Base-by-base conservation (phyloP, 1,139 yeast species). In the Saccharomyces pastorianus region DNA sequence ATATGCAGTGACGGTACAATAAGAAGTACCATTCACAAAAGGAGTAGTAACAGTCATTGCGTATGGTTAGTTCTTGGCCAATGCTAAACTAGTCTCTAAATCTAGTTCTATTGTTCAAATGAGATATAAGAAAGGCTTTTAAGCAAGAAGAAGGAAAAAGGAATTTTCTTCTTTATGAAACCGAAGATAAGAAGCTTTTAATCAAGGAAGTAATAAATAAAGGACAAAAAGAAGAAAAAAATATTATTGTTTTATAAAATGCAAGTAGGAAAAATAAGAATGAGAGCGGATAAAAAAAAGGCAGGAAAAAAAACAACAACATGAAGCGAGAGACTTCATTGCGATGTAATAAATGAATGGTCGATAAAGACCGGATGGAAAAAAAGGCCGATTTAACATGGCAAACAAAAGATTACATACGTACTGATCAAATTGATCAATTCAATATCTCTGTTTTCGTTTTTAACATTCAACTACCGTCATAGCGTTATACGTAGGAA, bases 11-110 rank as follows among this genome's bases (percentile, higher is more conserved):
- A 68, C 55, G 46, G 67, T 61, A 58, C 62, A 61, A 54, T 57
- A 61, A 38, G 70, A 64, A 29, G 71, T 68, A 61, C 71, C 71
- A 56, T 67, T 68, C 56, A 68, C 68, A 53, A 67, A 56, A 29
- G 71, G 71, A 52, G 65, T 58, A 48, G 59, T 57, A 49, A 56
- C 62, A 53, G 67, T 61, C 68, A 64, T 64, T 31, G 28, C 46
- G 26, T 49, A 23, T 44, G 26, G 48, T 46, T 46, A 46, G 7
- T 17, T 50, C 34, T 44, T 42, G 46, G 11, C 32, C 34, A 27
- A 26, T 27, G 41, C 44, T 38, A 38, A 38, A 38, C 44, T 38
- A 38, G 26, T 38, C 44, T 38, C 44, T 38, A 38, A 38, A 38
- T 38, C 26, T 38, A 38, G 44, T 38, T 20, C 25, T 38, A 38